phyloP scores from a whole-genome alignment of 1,284 basidiomycete genomes.

The Trametes polyzona region DNA sequence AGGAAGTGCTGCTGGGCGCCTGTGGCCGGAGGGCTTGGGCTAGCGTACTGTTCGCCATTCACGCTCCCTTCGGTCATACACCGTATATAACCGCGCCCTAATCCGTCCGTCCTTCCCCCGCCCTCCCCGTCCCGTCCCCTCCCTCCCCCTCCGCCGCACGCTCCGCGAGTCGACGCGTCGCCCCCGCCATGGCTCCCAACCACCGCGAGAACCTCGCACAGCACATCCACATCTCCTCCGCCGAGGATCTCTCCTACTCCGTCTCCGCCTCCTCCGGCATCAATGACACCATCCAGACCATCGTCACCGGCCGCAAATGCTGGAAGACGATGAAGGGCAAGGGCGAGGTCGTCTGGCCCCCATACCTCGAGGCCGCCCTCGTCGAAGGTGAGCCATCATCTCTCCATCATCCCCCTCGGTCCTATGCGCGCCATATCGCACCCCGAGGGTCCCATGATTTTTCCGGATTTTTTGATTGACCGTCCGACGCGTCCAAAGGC shows the following conservation, averaged over 20 bases:
- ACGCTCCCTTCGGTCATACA: slow-evolving; percentile 1
- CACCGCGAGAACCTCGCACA: slow-evolving; percentile 30
- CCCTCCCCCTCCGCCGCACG: slow-evolving; percentile 1
- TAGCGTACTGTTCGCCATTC: slow-evolving; percentile 10
- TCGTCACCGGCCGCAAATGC: slow-evolving; percentile 68
- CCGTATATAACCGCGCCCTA: slow-evolving; percentile 18
- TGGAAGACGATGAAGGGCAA: slow-evolving; percentile 73
- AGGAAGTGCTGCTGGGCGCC: slow-evolving; percentile 3
- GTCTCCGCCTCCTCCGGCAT: slow-evolving; percentile 33
- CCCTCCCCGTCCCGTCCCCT: slow-evolving; percentile 8
- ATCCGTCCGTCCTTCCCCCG: slow-evolving; percentile 17
- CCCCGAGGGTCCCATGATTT: slow-evolving; percentile 1
- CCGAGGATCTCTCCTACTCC: slow-evolving; percentile 38
- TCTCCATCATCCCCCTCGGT: slow-evolving; percentile 7
- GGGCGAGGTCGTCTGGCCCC: slow-evolving; percentile 76
- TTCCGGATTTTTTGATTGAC: not conserved
- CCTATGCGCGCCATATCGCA: slow-evolving; percentile 13
- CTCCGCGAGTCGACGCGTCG: slow-evolving; percentile 8
- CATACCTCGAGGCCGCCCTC: slow-evolving; percentile 73
- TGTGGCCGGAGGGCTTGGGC: not conserved
- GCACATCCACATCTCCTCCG: slow-evolving; percentile 39
- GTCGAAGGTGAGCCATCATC: slow-evolving; percentile 58
- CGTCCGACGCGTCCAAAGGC: slow-evolving; percentile 39
- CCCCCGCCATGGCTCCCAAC: slow-evolving; percentile 24
- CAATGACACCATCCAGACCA: slow-evolving; percentile 49